phyloP scores from a whole-genome alignment of 2,329 filamentous ascomycete genomes.

The Celoporthe dispersa region DNA sequence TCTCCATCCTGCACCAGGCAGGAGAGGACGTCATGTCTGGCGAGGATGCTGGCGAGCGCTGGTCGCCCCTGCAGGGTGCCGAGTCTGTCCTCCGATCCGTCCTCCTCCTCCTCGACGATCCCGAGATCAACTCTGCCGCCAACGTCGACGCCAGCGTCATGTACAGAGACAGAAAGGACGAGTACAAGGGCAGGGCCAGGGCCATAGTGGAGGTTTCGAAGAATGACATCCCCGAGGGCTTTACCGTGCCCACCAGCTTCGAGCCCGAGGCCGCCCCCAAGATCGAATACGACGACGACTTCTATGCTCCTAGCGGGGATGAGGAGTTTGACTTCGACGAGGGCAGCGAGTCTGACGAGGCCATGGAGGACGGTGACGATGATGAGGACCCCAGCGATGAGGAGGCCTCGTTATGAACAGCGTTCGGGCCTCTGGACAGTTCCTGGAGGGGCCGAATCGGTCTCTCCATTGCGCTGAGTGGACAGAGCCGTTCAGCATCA shows the following conservation, averaged over 20 bases:
- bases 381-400: conserved; percentile 44
- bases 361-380: conserved; percentile 65
- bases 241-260: conserved; percentile 79
- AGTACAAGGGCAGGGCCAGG: conserved; percentile 72
- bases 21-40: conserved; percentile 94
- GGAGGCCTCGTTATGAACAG: neutral
- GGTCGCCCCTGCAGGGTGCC: conserved; percentile 91
- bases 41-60: conserved; percentile 86
- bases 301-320: conserved; percentile 81
- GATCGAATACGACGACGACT: conserved; percentile 71
- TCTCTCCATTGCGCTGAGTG: neutral
- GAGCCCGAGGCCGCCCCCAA: conserved; percentile 65
- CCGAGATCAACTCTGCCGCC: conserved; percentile 89
- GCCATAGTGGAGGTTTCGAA: conserved; percentile 75
- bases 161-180: conserved; percentile 72
- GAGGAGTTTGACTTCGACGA: conserved; percentile 75
- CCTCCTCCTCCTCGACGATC: conserved; percentile 88
- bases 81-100: conserved; percentile 95
- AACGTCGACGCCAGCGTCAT: conserved; percentile 92
- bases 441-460: neutral
- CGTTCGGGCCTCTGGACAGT: neutral
- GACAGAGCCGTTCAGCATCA: neutral
- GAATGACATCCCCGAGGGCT: conserved; percentile 77
- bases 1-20: conserved; percentile 91
- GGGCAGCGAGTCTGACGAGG: conserved; percentile 68